Percentiles rank a stretch among this genome's conserved stretches.
These are phyloP conservation scores for Astrocystis sublimbata DNA, from an alignment of 495 filamentous ascomycete genomes.

Conservation along the genomic window DNA sequence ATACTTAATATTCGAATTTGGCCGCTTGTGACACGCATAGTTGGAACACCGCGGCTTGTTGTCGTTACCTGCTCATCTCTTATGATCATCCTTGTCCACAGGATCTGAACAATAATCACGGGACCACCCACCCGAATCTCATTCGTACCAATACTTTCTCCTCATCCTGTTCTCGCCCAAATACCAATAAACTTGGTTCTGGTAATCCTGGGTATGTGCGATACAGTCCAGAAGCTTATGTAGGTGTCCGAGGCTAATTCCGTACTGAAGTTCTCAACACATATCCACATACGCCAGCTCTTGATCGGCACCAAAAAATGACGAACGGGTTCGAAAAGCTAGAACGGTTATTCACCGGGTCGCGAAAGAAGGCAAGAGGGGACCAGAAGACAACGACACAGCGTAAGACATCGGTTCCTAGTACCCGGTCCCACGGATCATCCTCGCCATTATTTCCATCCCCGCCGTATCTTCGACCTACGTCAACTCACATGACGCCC, in stretches of 20 bases:
- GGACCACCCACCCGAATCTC: not conserved
- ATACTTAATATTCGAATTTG: not conserved
- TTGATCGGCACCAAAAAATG: conserved; percentile 21
- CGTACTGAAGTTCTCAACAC: not conserved
- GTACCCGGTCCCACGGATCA: conserved; percentile 11
- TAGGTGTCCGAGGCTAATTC: not conserved
- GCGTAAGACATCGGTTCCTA: conserved; percentile 12
- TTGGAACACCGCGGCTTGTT: not conserved
- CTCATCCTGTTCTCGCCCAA: not conserved
- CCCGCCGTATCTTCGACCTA: conserved; percentile 51
- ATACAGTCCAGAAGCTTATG: not conserved
- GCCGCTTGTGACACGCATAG: not conserved
- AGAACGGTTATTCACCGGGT: conserved; percentile 32
- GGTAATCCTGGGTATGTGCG: not conserved
- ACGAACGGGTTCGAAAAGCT: conserved; percentile 28
- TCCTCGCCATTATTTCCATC: conserved; percentile 38
- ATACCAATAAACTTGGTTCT: not conserved
- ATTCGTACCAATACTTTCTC: not conserved
- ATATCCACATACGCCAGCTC: not conserved
- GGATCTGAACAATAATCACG: not conserved
- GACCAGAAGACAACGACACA: conserved; percentile 21
- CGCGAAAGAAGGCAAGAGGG: conserved; percentile 24
- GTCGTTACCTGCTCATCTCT: conserved; percentile 11
- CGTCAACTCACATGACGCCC: conserved; percentile 47
- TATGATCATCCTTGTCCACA: not conserved